phyloP scores from a whole-genome alignment of 352 stramenopile genomes.

The Phytopythium vexans region DNA sequence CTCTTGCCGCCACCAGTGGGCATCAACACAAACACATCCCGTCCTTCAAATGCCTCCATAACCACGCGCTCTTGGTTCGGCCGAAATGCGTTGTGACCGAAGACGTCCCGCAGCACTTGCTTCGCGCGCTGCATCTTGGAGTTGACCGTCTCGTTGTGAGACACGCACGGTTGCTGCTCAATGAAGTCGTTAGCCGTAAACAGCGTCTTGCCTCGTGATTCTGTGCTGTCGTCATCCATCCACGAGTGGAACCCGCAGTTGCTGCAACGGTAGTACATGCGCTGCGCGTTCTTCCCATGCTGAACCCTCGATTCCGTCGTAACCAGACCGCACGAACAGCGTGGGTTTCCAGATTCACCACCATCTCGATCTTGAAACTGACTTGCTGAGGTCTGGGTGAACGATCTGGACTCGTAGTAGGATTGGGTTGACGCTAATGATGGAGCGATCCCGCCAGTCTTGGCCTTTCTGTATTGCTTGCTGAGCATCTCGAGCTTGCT shows the following conservation, averaged over 20 bases:
- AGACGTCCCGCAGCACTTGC: conserved; percentile 83
- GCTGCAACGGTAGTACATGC: conserved; percentile 67
- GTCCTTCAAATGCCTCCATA: conserved; percentile 86
- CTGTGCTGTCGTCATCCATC: conserved; percentile 33
- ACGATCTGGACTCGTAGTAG: conserved; percentile 10
- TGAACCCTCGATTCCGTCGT: conserved; percentile 61
- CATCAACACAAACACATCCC: conserved; percentile 99
- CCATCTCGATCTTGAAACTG: conserved; percentile 8
- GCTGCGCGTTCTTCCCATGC: conserved; percentile 60
- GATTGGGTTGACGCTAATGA: conserved; percentile 5
- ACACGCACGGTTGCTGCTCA: conserved; percentile 33
- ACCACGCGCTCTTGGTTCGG: conserved; percentile 95
- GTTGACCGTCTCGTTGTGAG: conserved; percentile 43
- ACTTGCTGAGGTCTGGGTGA: not conserved
- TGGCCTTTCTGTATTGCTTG: conserved; percentile 55
- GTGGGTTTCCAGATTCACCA: conserved; percentile 16
- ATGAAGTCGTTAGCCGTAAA: conserved; percentile 5
- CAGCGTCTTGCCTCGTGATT: conserved; percentile 8
- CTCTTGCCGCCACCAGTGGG: conserved; percentile 98
- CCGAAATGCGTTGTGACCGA: conserved; percentile 95
- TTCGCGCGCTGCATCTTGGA: conserved; percentile 73
- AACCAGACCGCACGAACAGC: conserved; percentile 59
- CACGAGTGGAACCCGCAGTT: conserved; percentile 79
- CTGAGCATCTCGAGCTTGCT: conserved; percentile 56
- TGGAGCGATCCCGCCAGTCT: conserved; percentile 19